A percentile compares a stretch with the other conserved stretches of the same genome.
Evolutionary conservation across 768 basidiomycete species (phyloP).

Genomic region (Suillus subaureus): DNA sequence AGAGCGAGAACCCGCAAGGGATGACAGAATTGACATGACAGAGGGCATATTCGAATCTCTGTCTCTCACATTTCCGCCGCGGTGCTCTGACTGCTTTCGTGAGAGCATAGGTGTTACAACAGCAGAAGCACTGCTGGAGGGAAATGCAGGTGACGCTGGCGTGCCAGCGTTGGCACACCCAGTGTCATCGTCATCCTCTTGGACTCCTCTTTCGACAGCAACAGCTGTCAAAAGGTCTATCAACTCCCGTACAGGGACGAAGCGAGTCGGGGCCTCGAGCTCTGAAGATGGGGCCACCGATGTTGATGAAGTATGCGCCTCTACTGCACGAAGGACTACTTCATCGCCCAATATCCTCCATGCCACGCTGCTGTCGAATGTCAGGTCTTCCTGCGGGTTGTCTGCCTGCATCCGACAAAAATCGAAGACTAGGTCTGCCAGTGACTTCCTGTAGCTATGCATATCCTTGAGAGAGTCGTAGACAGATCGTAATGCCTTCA

Average conservation of each 20-base stretch:
- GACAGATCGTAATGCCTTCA: constrained; percentile 57
- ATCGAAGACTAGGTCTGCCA: constrained; percentile 57
- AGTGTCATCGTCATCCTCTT: constrained; percentile 45
- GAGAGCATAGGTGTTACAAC: constrained; percentile 56
- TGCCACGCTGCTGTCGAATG: constrained; percentile 30
- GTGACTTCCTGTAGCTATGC: constrained; percentile 56
- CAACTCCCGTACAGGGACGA: constrained; percentile 24
- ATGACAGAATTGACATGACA: constrained; percentile 66
- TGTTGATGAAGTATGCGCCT: constrained; percentile 28
- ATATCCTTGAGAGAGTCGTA: constrained; percentile 74
- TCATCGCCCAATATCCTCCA: constrained; percentile 74
- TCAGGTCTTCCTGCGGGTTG: constrained; percentile 26
- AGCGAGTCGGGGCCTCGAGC: constrained; percentile 20
- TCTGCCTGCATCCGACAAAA: constrained; percentile 43
- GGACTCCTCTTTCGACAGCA: constrained; percentile 36
- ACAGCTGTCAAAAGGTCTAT: constrained; percentile 46
- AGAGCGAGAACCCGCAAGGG: constrained; percentile 63
- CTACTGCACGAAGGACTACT: constrained; percentile 56
- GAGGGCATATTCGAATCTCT: constrained; percentile 55
- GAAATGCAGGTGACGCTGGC: constrained; percentile 36
- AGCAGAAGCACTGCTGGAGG: constrained; percentile 29
- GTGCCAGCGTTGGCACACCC: constrained; percentile 44
- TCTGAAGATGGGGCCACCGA: constrained; percentile 9
- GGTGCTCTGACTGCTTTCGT: constrained; percentile 59
- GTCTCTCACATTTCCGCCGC: constrained; percentile 44